Evolutionary conservation across 306 rosid genomes (phyloP), one percentile per base, ranked within the genome.

Genomic region (Fagus sylvatica): DNA sequence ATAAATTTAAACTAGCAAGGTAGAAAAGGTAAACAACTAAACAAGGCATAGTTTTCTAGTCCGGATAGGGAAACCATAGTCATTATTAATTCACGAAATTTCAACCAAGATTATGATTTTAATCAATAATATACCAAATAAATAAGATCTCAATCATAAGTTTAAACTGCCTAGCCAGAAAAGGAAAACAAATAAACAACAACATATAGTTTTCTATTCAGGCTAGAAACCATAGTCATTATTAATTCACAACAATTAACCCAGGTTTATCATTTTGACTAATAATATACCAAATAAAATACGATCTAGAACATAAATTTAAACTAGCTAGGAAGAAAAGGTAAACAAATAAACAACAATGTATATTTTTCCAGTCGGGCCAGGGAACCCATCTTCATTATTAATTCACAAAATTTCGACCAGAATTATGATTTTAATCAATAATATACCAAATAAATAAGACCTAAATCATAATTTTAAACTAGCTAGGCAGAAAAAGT

Each of bases 381-480:
- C n/a, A 32, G 8, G 39, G 41, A 61, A 33, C 15, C 34, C 41
- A 6, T 30, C 48, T 36, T 17, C 39, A 46, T 46, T 46, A 46
- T 46, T 46, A 46, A 41, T 40, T 42, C 70, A 46, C 69, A 30
- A 62, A 48, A 75, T 61, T 59, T 40, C 6, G 46, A 10, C 16
- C 1, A 49, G 28, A 54, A 34, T n/a, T 57, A 51, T 48, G 53
- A 34, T 64, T 33, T 34, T 7, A 65, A 46, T 34, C 1, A 53
- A 51, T 36, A 19, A 13, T 39, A 54, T 6, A 48, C 12, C 42
- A 36, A 61, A 12, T 28, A 33, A 0, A 59, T n/a, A 36, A 34
- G 77, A 74, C 36, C 65, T 53, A 36, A 16, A 59, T 57, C 77
- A 72, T 55, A 55, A 19, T 51, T 71, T 42, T 17, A 53, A 53